phyloP scores from a whole-genome alignment of 2,329 filamentous ascomycete genomes.

The Talaromyces amestolkiae region DNA sequence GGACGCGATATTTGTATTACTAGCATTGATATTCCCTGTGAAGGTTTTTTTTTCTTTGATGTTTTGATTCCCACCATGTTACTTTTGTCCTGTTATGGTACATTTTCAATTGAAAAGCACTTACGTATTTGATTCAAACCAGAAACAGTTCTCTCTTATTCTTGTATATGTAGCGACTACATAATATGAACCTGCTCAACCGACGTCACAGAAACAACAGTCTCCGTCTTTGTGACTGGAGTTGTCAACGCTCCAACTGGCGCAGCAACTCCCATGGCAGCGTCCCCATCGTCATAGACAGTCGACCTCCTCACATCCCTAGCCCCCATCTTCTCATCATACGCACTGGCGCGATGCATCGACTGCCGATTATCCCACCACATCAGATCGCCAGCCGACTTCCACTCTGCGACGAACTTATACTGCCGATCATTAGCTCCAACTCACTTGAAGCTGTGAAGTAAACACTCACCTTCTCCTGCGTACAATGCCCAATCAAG shows the following conservation, averaged over 20 bases:
- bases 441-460: background rate
- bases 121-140: background rate
- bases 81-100: slow-evolving; percentile 13
- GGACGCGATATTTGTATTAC: slow-evolving; percentile 15
- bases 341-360: background rate
- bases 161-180: background rate
- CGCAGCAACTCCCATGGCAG: background rate
- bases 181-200: background rate
- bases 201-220: background rate
- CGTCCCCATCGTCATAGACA: background rate
- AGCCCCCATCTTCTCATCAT: background rate
- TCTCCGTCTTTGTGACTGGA: background rate
- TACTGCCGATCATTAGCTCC: background rate
- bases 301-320: background rate
- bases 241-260: background rate
- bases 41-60: background rate
- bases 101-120: slow-evolving; percentile 16
- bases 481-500: background rate
- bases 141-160: background rate
- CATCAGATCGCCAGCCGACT: background rate
- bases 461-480: background rate
- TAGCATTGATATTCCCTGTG: slow-evolving; percentile 6
- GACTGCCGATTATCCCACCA: background rate
- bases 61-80: slow-evolving; percentile 19
- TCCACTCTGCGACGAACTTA: background rate